Conservation (phyloP, 176 grass and related monocot species). For the Eremochloa ophiuroides region DNA sequence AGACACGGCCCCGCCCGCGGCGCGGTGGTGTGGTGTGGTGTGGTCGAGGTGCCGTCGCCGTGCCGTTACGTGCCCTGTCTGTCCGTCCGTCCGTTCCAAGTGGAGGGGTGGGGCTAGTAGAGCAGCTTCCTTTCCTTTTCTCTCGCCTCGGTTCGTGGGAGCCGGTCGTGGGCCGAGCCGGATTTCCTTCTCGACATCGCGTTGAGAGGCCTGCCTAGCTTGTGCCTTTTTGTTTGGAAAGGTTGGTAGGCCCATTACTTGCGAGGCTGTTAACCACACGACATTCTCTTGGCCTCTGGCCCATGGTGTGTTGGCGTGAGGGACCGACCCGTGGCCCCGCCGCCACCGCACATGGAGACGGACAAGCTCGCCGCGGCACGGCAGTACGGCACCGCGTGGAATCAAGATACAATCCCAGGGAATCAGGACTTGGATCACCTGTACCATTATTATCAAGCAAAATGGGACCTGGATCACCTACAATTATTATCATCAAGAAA, state of each 20-base stretch:
- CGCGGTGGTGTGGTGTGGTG: no score
- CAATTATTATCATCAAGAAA: no score
- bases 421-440: no score
- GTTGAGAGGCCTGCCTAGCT: neutral
- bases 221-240: neutral
- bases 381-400: no score
- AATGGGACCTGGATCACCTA: no score
- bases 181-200: neutral
- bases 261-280: no score
- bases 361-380: no score
- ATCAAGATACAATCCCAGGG: no score
- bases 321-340: no score
- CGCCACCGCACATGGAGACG: neutral
- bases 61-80: slow-evolving; percentile 23
- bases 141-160: neutral
- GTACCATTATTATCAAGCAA: no score
- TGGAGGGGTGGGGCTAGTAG: neutral
- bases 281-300: no score
- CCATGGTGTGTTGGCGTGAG: neutral
- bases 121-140: neutral
- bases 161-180: neutral
- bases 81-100: neutral
- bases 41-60: neutral
- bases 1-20: neutral
- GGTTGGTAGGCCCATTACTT: neutral